phyloP scores from a whole-genome alignment of 495 filamentous ascomycete species.

The Tuber indicum region DNA sequence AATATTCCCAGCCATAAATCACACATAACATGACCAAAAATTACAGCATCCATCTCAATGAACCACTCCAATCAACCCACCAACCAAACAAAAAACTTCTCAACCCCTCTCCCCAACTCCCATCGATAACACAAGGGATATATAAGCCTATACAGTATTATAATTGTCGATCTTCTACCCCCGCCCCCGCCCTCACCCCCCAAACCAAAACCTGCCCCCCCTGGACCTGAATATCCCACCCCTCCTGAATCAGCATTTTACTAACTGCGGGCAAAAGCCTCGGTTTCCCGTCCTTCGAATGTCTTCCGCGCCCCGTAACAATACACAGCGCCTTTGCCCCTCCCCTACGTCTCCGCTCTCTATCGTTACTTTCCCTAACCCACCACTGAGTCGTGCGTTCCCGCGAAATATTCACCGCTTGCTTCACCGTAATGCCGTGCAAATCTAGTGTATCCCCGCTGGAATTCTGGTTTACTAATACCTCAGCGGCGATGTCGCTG shows the following conservation, averaged over 20 bases:
- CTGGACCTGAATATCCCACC: conserved; percentile 71
- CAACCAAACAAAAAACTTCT: background rate
- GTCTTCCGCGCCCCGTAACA: conserved; percentile 71
- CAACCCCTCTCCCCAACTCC: background rate
- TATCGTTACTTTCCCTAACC: conserved; percentile 54
- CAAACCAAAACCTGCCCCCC: conserved; percentile 59
- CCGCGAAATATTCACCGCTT: conserved; percentile 68
- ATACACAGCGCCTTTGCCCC: conserved; percentile 49
- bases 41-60: background rate
- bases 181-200: conserved; percentile 14
- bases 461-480: conserved; percentile 57
- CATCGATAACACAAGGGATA: background rate
- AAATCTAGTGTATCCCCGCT: conserved; percentile 59
- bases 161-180: background rate
- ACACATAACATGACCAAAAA: background rate
- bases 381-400: conserved; percentile 70
- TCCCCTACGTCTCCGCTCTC: conserved; percentile 50
- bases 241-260: conserved; percentile 65
- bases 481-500: conserved; percentile 49
- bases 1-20: background rate
- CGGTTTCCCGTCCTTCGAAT: conserved; percentile 68
- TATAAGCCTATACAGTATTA: background rate
- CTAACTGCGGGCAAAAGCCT: conserved; percentile 74
- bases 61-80: background rate
- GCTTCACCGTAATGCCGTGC: conserved; percentile 73